Evolutionary conservation across 768 basidiomycete genomes (phyloP).

Genomic region (Tricholoma furcatifolium): DNA sequence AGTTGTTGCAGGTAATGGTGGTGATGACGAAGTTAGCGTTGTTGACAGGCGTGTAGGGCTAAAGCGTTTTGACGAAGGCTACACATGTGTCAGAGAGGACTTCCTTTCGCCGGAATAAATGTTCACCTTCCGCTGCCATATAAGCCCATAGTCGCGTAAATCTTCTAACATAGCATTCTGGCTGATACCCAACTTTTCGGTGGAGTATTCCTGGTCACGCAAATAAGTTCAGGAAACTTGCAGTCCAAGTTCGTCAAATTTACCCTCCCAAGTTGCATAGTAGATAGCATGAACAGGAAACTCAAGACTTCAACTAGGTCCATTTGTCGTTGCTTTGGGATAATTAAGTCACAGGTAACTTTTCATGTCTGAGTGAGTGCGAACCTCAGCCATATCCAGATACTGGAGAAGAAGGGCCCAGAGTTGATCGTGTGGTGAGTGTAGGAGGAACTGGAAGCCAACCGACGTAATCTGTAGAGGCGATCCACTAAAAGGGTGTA

Average conservation of each 20-base stretch:
- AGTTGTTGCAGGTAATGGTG: conserved; percentile 59
- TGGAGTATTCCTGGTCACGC: conserved; percentile 79
- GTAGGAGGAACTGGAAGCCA: conserved; percentile 95
- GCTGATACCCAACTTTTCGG: conserved; percentile 72
- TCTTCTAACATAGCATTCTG: conserved; percentile 89
- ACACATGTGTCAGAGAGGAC: conserved; percentile 12
- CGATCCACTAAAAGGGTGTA: conserved; percentile 40
- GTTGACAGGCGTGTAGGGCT: conserved; percentile 94
- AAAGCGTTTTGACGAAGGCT: conserved; percentile 79
- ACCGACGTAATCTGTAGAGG: conserved; percentile 83
- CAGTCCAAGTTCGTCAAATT: conserved; percentile 18
- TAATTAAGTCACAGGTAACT: conserved; percentile 14
- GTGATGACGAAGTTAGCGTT: conserved; percentile 88
- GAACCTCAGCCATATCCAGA: conserved; percentile 79
- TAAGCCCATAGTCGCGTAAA: conserved; percentile 90
- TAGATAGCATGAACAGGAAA: conserved; percentile 96
- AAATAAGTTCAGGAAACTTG: not conserved
- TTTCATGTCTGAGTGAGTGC: conserved; percentile 15
- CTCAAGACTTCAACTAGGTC: conserved; percentile 92
- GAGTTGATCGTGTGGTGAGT: conserved; percentile 90
- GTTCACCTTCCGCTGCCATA: conserved; percentile 79
- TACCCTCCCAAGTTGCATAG: conserved; percentile 91
- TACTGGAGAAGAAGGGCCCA: conserved; percentile 96
- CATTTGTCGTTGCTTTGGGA: conserved; percentile 75
- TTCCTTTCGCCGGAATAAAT: conserved; percentile 20